phyloP scores from a whole-genome alignment of 1,284 basidiomycete species.

The Cutaneotrichosporon sp. region DNA sequence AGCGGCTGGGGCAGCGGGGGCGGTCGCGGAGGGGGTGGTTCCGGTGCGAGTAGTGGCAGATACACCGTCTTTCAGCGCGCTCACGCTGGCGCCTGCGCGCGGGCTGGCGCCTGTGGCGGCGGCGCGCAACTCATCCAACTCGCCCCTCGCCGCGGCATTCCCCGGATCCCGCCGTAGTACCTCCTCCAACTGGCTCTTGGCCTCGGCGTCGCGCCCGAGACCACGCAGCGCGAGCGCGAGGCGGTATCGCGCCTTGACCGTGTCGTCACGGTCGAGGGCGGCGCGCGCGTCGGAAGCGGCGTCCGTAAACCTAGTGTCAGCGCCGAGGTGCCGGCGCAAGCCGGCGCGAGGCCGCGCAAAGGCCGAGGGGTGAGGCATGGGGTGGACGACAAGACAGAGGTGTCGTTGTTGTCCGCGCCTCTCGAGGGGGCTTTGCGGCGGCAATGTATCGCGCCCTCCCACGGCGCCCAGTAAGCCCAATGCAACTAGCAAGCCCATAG shows the following conservation, averaged over 20 bases:
- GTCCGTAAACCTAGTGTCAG: constrained; percentile 34
- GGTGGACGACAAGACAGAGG: too few relatives aligned
- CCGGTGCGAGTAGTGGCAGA: too few relatives aligned
- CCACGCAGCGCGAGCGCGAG: constrained; percentile 39
- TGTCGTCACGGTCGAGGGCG: constrained; percentile 26
- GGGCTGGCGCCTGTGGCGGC: background rate
- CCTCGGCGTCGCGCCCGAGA: constrained; percentile 23
- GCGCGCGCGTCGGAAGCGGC: constrained; percentile 43
- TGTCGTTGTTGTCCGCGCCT: too few relatives aligned
- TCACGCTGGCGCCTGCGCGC: background rate
- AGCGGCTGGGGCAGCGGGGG: background rate
- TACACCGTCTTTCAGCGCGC: too few relatives aligned
- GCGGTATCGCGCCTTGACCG: constrained; percentile 45
- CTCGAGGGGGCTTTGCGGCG: too few relatives aligned
- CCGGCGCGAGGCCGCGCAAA: too few relatives aligned
- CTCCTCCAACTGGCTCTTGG: constrained; percentile 10
- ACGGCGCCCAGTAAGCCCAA: too few relatives aligned
- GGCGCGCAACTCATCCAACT: constrained; percentile 34
- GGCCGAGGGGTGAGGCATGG: too few relatives aligned
- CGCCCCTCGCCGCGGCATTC: constrained; percentile 30
- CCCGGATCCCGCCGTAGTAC: constrained; percentile 18
- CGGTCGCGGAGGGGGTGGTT: background rate
- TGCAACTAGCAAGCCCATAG: too few relatives aligned
- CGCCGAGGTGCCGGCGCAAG: background rate
- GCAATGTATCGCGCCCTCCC: too few relatives aligned